Evolutionary conservation across 306 rosid species (phyloP).

Genomic region (Lupinus albus): DNA sequence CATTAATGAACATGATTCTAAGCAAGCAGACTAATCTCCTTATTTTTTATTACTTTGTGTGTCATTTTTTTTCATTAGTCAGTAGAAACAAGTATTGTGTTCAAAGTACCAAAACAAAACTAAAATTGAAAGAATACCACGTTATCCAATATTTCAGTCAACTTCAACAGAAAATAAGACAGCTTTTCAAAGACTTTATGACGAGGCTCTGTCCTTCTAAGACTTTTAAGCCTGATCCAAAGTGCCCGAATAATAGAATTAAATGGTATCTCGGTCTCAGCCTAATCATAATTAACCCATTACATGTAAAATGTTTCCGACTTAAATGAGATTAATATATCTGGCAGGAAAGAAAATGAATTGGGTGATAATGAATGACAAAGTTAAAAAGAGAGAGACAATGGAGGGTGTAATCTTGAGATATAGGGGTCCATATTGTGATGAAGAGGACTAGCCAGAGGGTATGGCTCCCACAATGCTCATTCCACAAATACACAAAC

Average conservation of each 20-base stretch:
- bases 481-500: conserved; percentile 49
- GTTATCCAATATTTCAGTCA: conserved; percentile 25
- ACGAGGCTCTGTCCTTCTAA: not conserved
- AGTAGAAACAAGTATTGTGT: not conserved
- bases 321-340: too few species aligned
- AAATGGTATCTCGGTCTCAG: too few species aligned
- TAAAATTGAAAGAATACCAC: not conserved
- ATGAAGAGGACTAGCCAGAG: conserved; percentile 50
- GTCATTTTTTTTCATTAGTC: too few species aligned
- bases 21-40: too few species aligned
- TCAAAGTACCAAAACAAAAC: not conserved
- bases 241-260: conserved; percentile 20
- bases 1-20: too few species aligned
- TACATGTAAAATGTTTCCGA: too few species aligned
- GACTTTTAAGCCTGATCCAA: conserved; percentile 28
- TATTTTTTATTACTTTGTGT: too few species aligned
- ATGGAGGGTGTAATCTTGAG: conserved; percentile 14
- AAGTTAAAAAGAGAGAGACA: conserved; percentile 6
- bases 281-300: too few species aligned
- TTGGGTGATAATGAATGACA: conserved; percentile 9
- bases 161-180: conserved; percentile 6
- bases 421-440: conserved; percentile 60
- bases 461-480: conserved; percentile 65
- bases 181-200: conserved; percentile 17
- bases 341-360: not conserved